Conservation (phyloP, 352 stramenopile species). For the Globisporangium acanthophoron region DNA sequence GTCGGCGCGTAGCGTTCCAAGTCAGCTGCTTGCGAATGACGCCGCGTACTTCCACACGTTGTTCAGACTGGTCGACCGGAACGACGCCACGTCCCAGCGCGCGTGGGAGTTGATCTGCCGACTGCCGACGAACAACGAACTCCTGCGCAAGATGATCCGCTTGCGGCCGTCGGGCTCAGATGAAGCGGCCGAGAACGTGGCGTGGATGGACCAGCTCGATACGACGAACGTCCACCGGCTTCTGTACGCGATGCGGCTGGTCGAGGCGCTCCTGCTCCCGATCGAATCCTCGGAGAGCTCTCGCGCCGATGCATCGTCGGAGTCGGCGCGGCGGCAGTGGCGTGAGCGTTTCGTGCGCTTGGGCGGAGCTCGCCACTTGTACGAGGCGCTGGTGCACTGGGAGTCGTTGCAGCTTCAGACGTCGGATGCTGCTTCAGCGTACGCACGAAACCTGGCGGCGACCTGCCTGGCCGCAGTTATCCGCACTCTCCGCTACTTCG, state of each 20-base stretch:
- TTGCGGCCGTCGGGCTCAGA: constrained; percentile 20
- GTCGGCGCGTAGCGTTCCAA: constrained; percentile 30
- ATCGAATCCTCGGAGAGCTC: constrained; percentile 7
- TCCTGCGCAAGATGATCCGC: constrained; percentile 61
- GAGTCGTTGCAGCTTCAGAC: constrained; percentile 2
- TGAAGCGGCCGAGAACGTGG: constrained; percentile 13
- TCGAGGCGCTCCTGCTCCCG: constrained; percentile 65
- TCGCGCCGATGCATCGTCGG: constrained; percentile 2
- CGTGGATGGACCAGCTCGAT: constrained; percentile 48
- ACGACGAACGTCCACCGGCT: constrained; percentile 42
- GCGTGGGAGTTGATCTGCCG: constrained; percentile 72
- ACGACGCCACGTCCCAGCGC: constrained; percentile 42
- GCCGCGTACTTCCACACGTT: constrained; percentile 44
- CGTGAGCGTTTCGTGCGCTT: constrained; percentile 71
- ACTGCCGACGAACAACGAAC: constrained; percentile 58
- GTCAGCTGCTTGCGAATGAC: constrained; percentile 58
- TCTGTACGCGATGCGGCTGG: constrained; percentile 57
- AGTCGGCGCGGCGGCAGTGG: constrained; percentile 61
- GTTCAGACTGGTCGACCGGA: constrained; percentile 52
- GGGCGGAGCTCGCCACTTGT: constrained; percentile 43
- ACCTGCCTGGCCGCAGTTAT: constrained; percentile 54
- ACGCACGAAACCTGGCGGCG: constrained; percentile 27
- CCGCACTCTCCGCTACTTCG: constrained; percentile 37
- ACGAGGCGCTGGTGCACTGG: constrained; percentile 30
- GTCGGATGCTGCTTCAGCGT: constrained; percentile 9